Evolutionary conservation across 139 green algal species (phyloP), one percentile per base, ranked within the genome.

Genomic region (Monoraphidium neglectum): DNA sequence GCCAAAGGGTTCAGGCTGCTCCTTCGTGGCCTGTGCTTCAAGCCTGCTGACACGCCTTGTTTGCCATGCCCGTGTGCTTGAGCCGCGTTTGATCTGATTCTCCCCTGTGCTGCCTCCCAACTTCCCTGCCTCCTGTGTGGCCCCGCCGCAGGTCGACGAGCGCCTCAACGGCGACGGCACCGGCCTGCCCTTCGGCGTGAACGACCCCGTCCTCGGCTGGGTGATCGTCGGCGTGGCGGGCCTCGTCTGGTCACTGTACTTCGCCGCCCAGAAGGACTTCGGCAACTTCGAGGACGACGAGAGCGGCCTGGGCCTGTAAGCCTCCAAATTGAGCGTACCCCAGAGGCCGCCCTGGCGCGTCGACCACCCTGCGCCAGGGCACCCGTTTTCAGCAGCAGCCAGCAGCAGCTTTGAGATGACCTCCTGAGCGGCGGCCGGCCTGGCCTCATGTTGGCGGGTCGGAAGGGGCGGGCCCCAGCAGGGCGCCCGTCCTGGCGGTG

Each of bases 111-210:
- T 57, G 49, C 49, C 49, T 15, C 18, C 49, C 49, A 59, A 18
- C 15, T 59, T 18, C 16, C n/a, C n/a, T n/a, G n/a, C n/a, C n/a
- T n/a, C n/a, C n/a, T 64, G 10, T 64, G 13, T 5, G 13, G 21
- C 15, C 24, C 47, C 21, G 51, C n/a, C 43, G 28, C 83, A 92
- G 87, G 88, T 94, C 36, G 90, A 94, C 53, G 87, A 93, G 38
- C 87, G 90, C 86, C 60, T 94, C 54, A 92, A 92, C 83, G 88
- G 88, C 37, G 90, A 94, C 54, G 90, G 90, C 76, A 87, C 81
- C 21, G 87, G 90, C 68, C 69, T 84, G 62, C 53, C 78, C 13
- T 82, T 94, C 54, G 90, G 90, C 57, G 68, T 94, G 26, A 92
- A 89, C 74, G 86, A 93, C 46, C 79, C 78, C 61, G 63, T 64